Evolutionary conservation across 208 protist species (phyloP).

Genomic region (Phytomonas francai): DNA sequence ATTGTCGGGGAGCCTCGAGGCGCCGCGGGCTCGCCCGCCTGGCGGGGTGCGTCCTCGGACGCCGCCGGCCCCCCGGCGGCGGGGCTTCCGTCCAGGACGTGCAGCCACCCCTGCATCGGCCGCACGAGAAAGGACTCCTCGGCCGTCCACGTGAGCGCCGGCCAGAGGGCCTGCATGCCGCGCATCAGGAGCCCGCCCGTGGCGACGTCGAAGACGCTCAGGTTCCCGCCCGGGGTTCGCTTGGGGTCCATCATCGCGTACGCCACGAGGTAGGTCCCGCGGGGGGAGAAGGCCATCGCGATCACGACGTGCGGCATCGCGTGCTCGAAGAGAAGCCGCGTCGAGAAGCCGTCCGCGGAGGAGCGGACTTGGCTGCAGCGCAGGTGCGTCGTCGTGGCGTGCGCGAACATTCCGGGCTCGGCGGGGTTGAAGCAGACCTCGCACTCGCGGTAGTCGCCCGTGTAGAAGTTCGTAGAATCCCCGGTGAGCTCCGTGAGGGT

Average conservation of each 20-base stretch:
- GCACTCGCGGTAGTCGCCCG: slow-evolving; percentile 77
- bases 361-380: slow-evolving; percentile 47
- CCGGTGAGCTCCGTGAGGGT: slow-evolving; percentile 37
- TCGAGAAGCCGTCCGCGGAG: slow-evolving; percentile 17
- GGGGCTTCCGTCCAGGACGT: slow-evolving; percentile 52
- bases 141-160: slow-evolving; percentile 64
- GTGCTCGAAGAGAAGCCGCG: slow-evolving; percentile 49
- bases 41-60: slow-evolving; percentile 8
- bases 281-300: slow-evolving; percentile 55
- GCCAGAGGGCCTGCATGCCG: slow-evolving; percentile 75
- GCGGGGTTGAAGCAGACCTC: slow-evolving; percentile 66
- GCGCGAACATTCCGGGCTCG: slow-evolving; percentile 45
- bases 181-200: slow-evolving; percentile 46
- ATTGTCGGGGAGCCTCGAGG: no score
- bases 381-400: slow-evolving; percentile 66
- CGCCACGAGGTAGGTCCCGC: slow-evolving; percentile 60
- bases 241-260: slow-evolving; percentile 78
- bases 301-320: slow-evolving; percentile 56
- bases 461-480: slow-evolving; percentile 23
- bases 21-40: slow-evolving; percentile 1
- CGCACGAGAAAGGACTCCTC: slow-evolving; percentile 60
- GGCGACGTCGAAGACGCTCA: slow-evolving; percentile 49
- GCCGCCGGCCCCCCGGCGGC: slow-evolving; percentile 9
- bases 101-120: slow-evolving; percentile 61
- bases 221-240: slow-evolving; percentile 68